Conservation (phyloP, 2,329 filamentous ascomycete species). For the Colletotrichum caudatum region DNA sequence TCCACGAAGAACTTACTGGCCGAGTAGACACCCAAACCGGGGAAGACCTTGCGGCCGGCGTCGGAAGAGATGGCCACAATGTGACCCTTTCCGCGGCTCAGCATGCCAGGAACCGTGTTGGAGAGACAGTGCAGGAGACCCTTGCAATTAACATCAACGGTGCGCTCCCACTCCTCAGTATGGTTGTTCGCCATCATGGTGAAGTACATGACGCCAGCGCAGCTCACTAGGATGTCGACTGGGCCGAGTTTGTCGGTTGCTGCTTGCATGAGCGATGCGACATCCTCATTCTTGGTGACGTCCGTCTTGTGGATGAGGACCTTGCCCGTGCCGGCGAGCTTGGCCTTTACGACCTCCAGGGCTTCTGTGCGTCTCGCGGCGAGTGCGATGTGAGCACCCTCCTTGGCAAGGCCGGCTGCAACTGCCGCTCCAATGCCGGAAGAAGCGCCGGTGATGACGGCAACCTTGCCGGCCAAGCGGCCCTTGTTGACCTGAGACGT, state of each 20-base stretch:
- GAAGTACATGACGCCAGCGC: slow-evolving; percentile 89
- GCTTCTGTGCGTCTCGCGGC: slow-evolving; percentile 78
- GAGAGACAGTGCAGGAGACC: slow-evolving; percentile 80
- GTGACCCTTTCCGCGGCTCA: slow-evolving; percentile 76
- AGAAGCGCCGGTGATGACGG: slow-evolving; percentile 82
- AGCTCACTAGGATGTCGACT: slow-evolving; percentile 82
- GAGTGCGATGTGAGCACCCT: slow-evolving; percentile 79
- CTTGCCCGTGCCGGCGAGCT: slow-evolving; percentile 67
- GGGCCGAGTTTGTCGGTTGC: slow-evolving; percentile 74
- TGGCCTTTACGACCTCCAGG: slow-evolving; percentile 74
- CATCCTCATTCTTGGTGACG: slow-evolving; percentile 74
- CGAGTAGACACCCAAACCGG: slow-evolving; percentile 84
- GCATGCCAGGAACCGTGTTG: slow-evolving; percentile 77
- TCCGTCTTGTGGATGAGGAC: slow-evolving; percentile 78
- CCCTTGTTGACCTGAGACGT: slow-evolving; percentile 56
- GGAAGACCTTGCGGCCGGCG: slow-evolving; percentile 84
- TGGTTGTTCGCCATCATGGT: slow-evolving; percentile 86
- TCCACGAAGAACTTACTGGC: slow-evolving; percentile 90
- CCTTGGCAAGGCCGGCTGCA: slow-evolving; percentile 73
- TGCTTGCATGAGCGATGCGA: slow-evolving; percentile 72
- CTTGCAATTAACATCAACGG: slow-evolving; percentile 89
- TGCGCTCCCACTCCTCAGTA: slow-evolving; percentile 82
- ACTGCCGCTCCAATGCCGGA: slow-evolving; percentile 85
- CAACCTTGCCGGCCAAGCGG: slow-evolving; percentile 75
- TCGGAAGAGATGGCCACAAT: slow-evolving; percentile 87